Base-by-base conservation (phyloP, 176 grass and related monocot species). In the Elymus sibiricus region DNA sequence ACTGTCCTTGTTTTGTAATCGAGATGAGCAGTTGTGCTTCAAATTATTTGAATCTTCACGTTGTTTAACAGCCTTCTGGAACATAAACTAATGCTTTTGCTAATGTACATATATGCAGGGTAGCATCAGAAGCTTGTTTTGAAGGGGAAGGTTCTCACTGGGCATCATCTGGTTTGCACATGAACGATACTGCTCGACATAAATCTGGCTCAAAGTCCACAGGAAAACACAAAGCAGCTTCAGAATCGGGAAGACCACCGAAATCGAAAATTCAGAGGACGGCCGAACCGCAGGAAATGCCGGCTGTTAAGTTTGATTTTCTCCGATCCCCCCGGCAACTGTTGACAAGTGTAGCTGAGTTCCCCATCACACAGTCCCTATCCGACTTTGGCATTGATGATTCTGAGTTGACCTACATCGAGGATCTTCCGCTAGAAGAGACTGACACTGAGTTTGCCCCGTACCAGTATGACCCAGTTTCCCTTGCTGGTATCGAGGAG, bases 71-170 rank as follows among this genome's bases (percentile, higher is more conserved):
- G 66, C 29, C 11, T 47, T 92, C 24, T 22, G 13, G 14, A 77
- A 78, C 32, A 2, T 22, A 5, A 76, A 78, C 32, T 62, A 72
- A 74, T 28, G 4, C 27, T 84, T 89, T 28, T 77, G 10, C 44
- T 27, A 28, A 72, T 90, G 22, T 90, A 56, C 59, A 66, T 86
- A 3, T 62, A 79, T 87, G 76, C 88, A 99, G 97, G 83, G 56
- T 93, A 77, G 90, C 92, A 84, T 94, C 94, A 44, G 89, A 89
- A 91, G 89, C 88, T 79, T 99, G 92, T 85, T 81, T 93, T 62
- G 94, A 97, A 83, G 94, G 97, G 83, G 97, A 97, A 76, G 90
- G 97, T 38, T 95, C 71, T 68, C 78, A 76, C 72, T 94, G 97
- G 97, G 92, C 94, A 79, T 90, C 74, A 88, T 90, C 92, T 71